These are phyloP conservation scores for Psilocybe tampanensis DNA, from an alignment of 768 basidiomycete species.

Conservation along the genomic window DNA sequence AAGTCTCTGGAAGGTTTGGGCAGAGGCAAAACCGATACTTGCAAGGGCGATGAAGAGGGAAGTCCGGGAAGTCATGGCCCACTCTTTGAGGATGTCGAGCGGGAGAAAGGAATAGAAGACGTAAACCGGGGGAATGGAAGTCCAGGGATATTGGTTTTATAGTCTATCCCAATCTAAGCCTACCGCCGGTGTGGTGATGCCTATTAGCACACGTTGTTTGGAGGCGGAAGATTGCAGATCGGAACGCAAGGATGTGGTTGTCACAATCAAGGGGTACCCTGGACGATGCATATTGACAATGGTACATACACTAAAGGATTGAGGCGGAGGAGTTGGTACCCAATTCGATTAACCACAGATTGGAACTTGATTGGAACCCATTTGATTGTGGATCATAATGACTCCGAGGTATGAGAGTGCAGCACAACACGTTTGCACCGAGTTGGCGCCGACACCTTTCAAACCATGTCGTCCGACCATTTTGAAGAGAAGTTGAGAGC, in stretches of 20 bases:
- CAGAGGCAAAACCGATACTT: slow-evolving; percentile 23
- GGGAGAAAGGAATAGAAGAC: background rate
- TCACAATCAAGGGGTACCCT: background rate
- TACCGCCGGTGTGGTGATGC: background rate
- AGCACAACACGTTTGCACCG: background rate
- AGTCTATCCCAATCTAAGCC: background rate
- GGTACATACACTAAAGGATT: background rate
- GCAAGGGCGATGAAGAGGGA: slow-evolving; percentile 21
- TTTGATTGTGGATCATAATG: background rate
- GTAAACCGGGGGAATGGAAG: background rate
- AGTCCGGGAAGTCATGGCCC: slow-evolving; percentile 3
- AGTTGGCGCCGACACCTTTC: background rate
- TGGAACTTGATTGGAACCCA: background rate
- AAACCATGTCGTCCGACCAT: background rate
- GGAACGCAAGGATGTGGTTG: background rate
- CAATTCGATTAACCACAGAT: background rate
- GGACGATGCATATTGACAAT: background rate
- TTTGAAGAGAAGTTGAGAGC: background rate
- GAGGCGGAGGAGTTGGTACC: background rate
- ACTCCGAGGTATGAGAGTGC: background rate
- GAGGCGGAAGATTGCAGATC: too few species aligned
- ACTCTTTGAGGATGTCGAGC: background rate
- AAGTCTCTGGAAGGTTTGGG: slow-evolving; percentile 42
- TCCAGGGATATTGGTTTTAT: background rate
- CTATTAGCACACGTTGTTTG: slow-evolving; percentile 4